Evolutionary conservation across 2,329 filamentous ascomycete species (phyloP).

Genomic region (Pseudocercospora macadamiae): DNA sequence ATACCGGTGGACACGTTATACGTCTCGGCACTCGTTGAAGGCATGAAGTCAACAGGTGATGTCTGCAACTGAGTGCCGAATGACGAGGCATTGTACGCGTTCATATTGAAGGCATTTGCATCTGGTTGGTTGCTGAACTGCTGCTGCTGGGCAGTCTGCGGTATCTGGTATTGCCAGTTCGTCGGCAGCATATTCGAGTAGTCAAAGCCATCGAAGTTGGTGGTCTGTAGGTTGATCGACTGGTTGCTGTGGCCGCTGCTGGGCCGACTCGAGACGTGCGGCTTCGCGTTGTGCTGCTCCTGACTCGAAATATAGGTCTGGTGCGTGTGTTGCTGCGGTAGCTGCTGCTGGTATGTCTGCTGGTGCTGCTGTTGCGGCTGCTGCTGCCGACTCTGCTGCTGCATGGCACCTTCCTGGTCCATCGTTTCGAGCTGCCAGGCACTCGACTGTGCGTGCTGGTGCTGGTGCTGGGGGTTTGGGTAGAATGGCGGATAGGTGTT

Average conservation of each 20-base stretch:
- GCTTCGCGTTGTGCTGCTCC: conserved; percentile 25
- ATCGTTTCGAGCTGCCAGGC: conserved; percentile 26
- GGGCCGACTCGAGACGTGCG: conserved; percentile 31
- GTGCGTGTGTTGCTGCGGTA: conserved; percentile 26
- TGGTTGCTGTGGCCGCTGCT: conserved; percentile 36
- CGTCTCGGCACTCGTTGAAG: conserved; percentile 41
- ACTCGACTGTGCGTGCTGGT: conserved; percentile 11
- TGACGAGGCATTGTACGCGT: conserved; percentile 41
- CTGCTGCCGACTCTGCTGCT: conserved; percentile 28
- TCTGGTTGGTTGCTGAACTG: conserved; percentile 30
- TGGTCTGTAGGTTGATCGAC: conserved; percentile 36
- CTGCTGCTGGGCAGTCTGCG: conserved; percentile 32
- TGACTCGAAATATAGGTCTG: conserved; percentile 29
- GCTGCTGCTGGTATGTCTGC: conserved; percentile 31
- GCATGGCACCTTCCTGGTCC: conserved; percentile 29
- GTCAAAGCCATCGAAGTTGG: conserved; percentile 35
- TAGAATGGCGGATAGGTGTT: conserved; percentile 33
- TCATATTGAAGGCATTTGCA: conserved; percentile 39
- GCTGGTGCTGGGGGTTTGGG: conserved; percentile 15
- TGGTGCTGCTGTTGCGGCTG: conserved; percentile 29
- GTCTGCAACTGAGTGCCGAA: conserved; percentile 48
- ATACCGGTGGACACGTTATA: conserved; percentile 47
- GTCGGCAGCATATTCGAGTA: conserved; percentile 37
- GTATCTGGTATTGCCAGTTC: conserved; percentile 50
- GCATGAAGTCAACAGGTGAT: conserved; percentile 53